Evolutionary conservation across 306 rosid species (phyloP), one percentile per base, ranked within the genome.

Genomic region (Cucumis cinereus): DNA sequence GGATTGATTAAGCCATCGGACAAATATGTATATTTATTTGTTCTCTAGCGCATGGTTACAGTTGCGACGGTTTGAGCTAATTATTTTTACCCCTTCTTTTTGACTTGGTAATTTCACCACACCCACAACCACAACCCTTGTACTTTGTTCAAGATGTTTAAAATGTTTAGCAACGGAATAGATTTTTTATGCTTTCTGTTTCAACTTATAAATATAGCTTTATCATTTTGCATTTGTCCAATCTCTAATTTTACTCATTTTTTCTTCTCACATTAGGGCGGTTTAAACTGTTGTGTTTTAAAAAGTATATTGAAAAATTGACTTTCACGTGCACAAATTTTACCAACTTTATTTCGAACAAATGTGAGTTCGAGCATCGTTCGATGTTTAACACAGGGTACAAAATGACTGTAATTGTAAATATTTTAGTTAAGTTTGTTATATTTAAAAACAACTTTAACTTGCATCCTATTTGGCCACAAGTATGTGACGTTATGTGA

Each of bases 1-100:
- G 59, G 76, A 71, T 72, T 50, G 60, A 72, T 72, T 50, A 72
- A 72, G 60, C 26, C 59, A 30, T 72, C 4, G 76, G 47, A 47
- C 40, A 50, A 49, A 50, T 50, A 50, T 72, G 76, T 72, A 72
- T 72, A 50, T 24, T 47, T 70, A 28, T 16, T 72, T 26, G 28
- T 50, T 50, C 38, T 26, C 28, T 72, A 30, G 60, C 40, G 57
- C 76, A 50, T 28, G 76, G 76, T 72, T 17, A 41, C 61, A 9
- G 22, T 71, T 28, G 75, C 4, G 75, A 72, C 60, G 23, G 20
- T 72, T 72, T 11, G 28, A 50, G 76, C 76, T 72, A 71, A 71
- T 49, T 71, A 19, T 28, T 49, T 45, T 72, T 50, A 17, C 56
- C 28, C 50, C 60, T 0, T 28, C n/a, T 23, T 47, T 71, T 71